Evolutionary conservation across 257 asterid species (phyloP).

Genomic region (Euphrasia confusa): DNA sequence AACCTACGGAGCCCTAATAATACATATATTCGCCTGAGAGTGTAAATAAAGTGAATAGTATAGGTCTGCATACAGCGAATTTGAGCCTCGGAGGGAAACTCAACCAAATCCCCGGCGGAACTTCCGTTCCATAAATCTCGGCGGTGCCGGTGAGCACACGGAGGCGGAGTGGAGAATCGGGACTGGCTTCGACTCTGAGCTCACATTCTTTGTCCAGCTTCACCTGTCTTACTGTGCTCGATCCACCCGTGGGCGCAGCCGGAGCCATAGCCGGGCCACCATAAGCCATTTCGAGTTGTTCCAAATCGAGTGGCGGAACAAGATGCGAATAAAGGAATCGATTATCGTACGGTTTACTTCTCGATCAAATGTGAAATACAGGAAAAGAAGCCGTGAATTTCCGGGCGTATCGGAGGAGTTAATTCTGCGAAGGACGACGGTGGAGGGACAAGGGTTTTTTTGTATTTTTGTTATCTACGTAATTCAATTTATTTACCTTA

Average conservation of each 20-base stretch:
- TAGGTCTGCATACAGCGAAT: conserved; percentile 56
- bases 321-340: not conserved
- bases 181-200: conserved; percentile 81
- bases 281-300: conserved; percentile 47
- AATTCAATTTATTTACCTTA: too few relatives aligned
- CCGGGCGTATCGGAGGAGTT: too few relatives aligned
- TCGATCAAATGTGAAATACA: too few relatives aligned
- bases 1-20: not conserved
- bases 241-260: conserved; percentile 42
- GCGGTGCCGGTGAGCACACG: conserved; percentile 73
- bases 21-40: not conserved
- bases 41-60: conserved; percentile 2
- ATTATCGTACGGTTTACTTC: not conserved
- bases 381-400: too few relatives aligned
- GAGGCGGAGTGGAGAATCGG: conserved; percentile 72
- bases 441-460: too few relatives aligned
- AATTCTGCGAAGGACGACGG: too few relatives aligned
- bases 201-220: conserved; percentile 91
- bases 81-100: conserved; percentile 69
- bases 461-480: too few relatives aligned
- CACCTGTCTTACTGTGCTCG: conserved; percentile 56
- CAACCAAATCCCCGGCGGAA: conserved; percentile 85
- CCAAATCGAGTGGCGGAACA: not conserved
- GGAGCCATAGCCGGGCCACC: conserved; percentile 63
- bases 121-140: conserved; percentile 88